These are phyloP conservation scores for Plasmodium inui DNA, from an alignment of 169 alveolate species.

Conservation along the genomic window DNA sequence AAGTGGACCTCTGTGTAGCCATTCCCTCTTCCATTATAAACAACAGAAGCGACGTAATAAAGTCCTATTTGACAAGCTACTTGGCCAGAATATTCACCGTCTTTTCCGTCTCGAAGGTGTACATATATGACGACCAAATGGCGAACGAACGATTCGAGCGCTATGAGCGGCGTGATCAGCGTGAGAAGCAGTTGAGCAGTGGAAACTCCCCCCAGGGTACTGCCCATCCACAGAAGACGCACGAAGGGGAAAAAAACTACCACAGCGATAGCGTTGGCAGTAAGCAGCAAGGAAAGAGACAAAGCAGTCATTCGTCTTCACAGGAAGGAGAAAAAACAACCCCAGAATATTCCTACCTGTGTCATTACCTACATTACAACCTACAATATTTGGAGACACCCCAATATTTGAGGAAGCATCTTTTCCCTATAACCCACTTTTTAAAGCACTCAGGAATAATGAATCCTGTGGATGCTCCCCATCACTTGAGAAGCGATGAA, in stretches of 20 bases:
- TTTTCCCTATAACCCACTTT: slow-evolving; percentile 89
- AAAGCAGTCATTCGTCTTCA: neutral
- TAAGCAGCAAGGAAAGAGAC: neutral
- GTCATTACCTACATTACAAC: slow-evolving; percentile 60
- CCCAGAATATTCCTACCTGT: slow-evolving; percentile 29
- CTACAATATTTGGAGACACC: slow-evolving; percentile 98
- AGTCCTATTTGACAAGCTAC: slow-evolving; percentile 53
- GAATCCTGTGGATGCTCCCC: slow-evolving; percentile 99
- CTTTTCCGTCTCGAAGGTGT: slow-evolving; percentile 49
- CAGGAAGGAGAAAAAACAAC: neutral
- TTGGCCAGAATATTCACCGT: slow-evolving; percentile 65
- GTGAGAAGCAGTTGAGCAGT: neutral
- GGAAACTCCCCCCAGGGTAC: neutral
- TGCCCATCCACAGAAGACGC: neutral
- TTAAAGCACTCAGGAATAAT: slow-evolving; percentile 95
- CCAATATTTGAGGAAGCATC: slow-evolving; percentile 93
- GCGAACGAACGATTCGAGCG: neutral
- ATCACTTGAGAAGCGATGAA: slow-evolving; percentile 95
- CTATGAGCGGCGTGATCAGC: neutral
- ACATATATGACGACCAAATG: slow-evolving; percentile 52
- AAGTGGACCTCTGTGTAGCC: slow-evolving; percentile 38
- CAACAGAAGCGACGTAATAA: slow-evolving; percentile 63
- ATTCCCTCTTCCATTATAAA: slow-evolving; percentile 70
- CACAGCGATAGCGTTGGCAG: neutral
- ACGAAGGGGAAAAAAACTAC: neutral